Evolutionary conservation across 1,284 basidiomycete genomes (phyloP), one percentile per base, ranked within the genome.

Genomic region (Peniophora sp.): DNA sequence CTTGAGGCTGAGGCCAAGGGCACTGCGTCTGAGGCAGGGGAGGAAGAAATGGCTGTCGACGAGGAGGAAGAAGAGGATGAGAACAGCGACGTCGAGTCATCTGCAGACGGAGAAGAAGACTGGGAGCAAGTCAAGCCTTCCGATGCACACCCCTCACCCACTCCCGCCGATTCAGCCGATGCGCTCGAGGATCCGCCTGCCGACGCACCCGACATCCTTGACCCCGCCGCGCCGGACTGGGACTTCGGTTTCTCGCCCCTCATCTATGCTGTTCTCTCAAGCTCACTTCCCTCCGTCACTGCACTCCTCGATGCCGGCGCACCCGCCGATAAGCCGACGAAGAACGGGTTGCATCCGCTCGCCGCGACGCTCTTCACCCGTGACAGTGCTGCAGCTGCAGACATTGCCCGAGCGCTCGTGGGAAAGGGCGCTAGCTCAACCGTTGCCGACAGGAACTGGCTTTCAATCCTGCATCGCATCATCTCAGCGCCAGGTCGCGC

Each of bases 221-320:
- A 79, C 44, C 59, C 81, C 54, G 70, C 80, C 50, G 63, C 68
- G 1, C 51, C 69, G 0, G 79, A 82, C 59, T 83, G 80, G 81
- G 80, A 82, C 59, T 70, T 75, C 51, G 68, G 69, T 3, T 71
- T 78, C 53, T 71, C 74, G 0, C 71, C 81, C 3, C 66, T 82
- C n/a, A 65, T 65, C 32, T 77, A 78, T 55, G 79, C 75, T 2
- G 69, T 79, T 38, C 57, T 78, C 2, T 74, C 67, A 19, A 76
- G 70, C 3, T 74, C 76, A 2, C 52, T 71, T 1, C 57, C 62
- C 1, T 67, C 71, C 22, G 61, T 82, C 2, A 71, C 78, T 19
- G 63, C 62, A 1, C 71, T 83, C n/a, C 59, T 81, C 39, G 62
- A 62, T 14, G 70, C 65, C 0, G 78, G 75, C 2, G 76, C 78